phyloP scores from a whole-genome alignment of 164 flowering plant genomes.

The Vitis amurensis region DNA sequence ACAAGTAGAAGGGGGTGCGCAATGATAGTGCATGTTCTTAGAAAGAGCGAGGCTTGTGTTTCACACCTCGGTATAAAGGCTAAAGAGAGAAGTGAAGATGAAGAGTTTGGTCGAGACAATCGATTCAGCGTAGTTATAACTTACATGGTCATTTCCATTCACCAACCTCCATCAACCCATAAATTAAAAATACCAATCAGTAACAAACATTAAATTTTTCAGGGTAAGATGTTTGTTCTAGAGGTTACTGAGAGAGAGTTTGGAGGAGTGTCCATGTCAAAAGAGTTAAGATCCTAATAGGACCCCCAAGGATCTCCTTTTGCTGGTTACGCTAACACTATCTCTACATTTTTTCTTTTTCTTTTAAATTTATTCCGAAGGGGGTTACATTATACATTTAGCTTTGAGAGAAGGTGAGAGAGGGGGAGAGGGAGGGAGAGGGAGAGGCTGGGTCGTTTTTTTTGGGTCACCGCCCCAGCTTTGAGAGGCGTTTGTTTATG shows the following conservation, averaged over 20 bases:
- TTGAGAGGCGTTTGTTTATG: conserved; percentile 4
- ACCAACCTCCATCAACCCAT: conserved; percentile 19
- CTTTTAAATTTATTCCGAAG: neutral
- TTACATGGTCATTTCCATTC: conserved; percentile 8
- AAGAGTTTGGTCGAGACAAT: conserved; percentile 18
- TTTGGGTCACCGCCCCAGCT: conserved; percentile 20
- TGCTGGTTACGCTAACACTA: conserved; percentile 37
- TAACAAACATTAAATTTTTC: neutral
- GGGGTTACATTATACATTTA: neutral
- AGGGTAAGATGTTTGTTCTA: conserved; percentile 10
- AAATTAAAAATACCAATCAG: neutral
- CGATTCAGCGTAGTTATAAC: neutral
- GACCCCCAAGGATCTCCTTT: conserved; percentile 38
- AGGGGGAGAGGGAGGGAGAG: neutral
- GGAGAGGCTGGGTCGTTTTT: too few species aligned
- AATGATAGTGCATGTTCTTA: conserved; percentile 25
- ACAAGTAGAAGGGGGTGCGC: conserved; percentile 6
- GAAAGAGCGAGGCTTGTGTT: conserved; percentile 32
- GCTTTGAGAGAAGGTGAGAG: conserved; percentile 2
- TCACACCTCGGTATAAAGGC: conserved; percentile 24
- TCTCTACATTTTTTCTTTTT: neutral
- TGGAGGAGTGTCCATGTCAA: conserved; percentile 36
- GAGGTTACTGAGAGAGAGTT: conserved; percentile 11
- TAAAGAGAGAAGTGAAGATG: conserved; percentile 19
- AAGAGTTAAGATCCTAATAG: conserved; percentile 25